phyloP scores from a whole-genome alignment of 192 early-diverging fungal genomes.

The Mortierella antarctica region DNA sequence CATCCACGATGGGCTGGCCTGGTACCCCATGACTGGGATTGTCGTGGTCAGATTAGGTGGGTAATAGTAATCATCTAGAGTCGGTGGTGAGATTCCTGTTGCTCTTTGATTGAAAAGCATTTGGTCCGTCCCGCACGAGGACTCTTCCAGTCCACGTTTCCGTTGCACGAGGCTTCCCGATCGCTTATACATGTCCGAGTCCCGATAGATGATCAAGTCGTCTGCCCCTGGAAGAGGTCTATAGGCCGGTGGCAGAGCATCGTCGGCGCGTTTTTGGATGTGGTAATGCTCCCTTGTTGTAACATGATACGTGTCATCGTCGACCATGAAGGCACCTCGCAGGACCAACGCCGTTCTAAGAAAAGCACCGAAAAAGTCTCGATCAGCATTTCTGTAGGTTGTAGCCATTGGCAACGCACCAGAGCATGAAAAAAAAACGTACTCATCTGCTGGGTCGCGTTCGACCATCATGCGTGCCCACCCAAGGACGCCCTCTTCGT shows the following conservation, averaged over 20 bases:
- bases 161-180: conserved; percentile 4
- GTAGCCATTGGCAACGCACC: background rate
- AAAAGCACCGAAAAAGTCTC: background rate
- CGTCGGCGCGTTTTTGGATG: conserved; percentile 62
- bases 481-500: conserved; percentile 60
- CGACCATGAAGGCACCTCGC: conserved; percentile 66
- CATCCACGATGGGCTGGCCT: conserved; percentile 27
- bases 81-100: background rate
- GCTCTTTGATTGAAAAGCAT: background rate
- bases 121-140: conserved; percentile 16
- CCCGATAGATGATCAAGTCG: conserved; percentile 69
- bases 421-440: background rate
- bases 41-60: conserved; percentile 45
- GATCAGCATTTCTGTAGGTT: background rate
- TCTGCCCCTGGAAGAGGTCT: conserved; percentile 12
- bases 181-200: conserved; percentile 63
- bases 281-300: conserved; percentile 66
- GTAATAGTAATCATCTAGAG: conserved; percentile 32
- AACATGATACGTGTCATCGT: conserved; percentile 67
- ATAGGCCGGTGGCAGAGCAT: conserved; percentile 56
- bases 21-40: conserved; percentile 5
- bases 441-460: conserved; percentile 35
- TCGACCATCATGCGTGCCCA: conserved; percentile 66
- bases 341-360: conserved; percentile 57
- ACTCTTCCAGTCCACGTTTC: conserved; percentile 29